Evolutionary conservation across 108 stramenopile genomes (phyloP), one percentile per base, ranked within the genome.

Genomic region (Stephanodiscus triporus): DNA sequence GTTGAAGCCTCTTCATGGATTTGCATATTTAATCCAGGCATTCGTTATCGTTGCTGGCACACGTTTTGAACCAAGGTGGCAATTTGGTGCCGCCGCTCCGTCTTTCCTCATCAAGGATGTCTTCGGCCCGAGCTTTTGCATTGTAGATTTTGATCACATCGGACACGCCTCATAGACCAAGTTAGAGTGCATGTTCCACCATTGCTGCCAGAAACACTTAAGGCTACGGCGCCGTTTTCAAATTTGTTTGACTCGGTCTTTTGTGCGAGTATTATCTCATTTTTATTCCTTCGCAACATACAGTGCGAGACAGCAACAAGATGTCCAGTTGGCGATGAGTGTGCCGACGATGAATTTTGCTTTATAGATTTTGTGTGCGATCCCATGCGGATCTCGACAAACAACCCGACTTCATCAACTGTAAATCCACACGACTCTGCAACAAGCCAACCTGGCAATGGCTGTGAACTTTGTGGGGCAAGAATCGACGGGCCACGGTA

Each of bases 351-450:
- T 20, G 68, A 68, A 19, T 67, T 76, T 23, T 76, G 76, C 40
- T 76, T 69, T 54, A 63, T 51, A 63, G 57, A 76, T 50, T 76
- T 76, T 48, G 76, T 60, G 23, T 76, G 76, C 30, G 37, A 76
- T 47, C 76, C 76, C 56, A 61, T 53, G 27, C 9, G 1, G 9
- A 23, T 38, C 24, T 23, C 37, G 1, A 17, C 30, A 27, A 22
- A 61, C 37, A 30, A 61, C 37, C 14, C 48, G 2, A 66, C 66
- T 20, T 34, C 27, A 67, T 11, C 63, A 63, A 34, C 17, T 72
- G 49, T 30, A 4, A 23, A 9, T 27, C 7, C 22, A 43, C 16
- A 29, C 10, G 24, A 13, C 48, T 11, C 32, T 22, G 23, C 16
- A 24, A 36, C 4, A n/a, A n/a, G n/a, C n/a, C n/a, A n/a, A n/a